Evolutionary conservation across 2,329 filamentous ascomycete genomes (phyloP), one percentile per base, ranked within the genome.

Genomic region (Sporothrix euskadiensis): DNA sequence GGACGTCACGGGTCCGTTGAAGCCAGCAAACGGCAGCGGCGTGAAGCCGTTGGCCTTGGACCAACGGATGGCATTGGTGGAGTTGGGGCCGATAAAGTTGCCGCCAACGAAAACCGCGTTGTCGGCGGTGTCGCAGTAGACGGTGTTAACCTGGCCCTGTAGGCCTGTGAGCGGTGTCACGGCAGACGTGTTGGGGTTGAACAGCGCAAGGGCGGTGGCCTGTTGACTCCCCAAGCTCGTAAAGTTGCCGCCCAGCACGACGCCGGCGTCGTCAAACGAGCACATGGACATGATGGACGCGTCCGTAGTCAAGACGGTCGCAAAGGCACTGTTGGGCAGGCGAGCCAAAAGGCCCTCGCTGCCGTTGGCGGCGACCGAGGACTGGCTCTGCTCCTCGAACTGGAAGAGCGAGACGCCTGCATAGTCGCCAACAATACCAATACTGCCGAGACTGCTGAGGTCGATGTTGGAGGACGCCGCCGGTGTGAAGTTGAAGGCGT

Each of bases 161-260:
- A 99, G 85, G 63, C 94, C 95, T n/a, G 88, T 83, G 54, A 98
- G 83, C n/a, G 94, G 87, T 1, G 89, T 91, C 69, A 98, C 86
- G 52, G 87, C 82, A 61, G 89, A 89, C 4, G 89, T 91, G 76
- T 89, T 88, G 3, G 92, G 89, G 80, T 98, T 89, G 83, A 94
- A 94, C 65, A 97, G 81, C 32, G 94, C 96, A 73, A 97, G 89
- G 61, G 92, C 93, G 71, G 90, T 90, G 1, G 94, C 93, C 79
- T 92, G 84, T 73, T 91, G 87, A 74, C 90, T 90, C 74, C 91
- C 93, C 75, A 99, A 84, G 81, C 93, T 97, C 44, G 96, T 98
- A 80, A 99, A 99, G 83, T 98, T 98, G 66, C 96, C 96, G 73
- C 92, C 96, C 19, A 99, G 88, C 66, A 98, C 88, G 39, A 98